These are phyloP conservation scores for Phytophthora podocarpi DNA, from an alignment of 352 stramenopile species.

Conservation along the genomic window DNA sequence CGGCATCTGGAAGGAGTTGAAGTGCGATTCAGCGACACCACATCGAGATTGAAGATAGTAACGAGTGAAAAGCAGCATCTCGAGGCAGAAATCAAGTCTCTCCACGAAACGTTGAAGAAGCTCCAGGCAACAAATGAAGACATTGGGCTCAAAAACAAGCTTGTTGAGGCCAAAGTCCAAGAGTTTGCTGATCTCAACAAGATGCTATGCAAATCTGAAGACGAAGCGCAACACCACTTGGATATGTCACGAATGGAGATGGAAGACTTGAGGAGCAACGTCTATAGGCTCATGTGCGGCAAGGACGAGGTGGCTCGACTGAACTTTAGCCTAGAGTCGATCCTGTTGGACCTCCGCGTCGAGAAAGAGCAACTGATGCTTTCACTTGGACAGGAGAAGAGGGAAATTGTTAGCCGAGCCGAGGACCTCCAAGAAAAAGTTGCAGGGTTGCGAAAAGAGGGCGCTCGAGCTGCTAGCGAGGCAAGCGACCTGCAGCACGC, in stretches of 20 bases:
- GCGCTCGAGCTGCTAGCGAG: constrained; percentile 9
- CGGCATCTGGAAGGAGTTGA: constrained; percentile 49
- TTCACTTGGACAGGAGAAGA: constrained; percentile 30
- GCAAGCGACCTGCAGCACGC: constrained; percentile 27
- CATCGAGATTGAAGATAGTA: constrained; percentile 13
- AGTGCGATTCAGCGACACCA: constrained; percentile 18
- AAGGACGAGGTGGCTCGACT: constrained; percentile 7
- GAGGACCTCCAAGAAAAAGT: constrained; percentile 35
- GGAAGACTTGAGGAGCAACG: constrained; percentile 18
- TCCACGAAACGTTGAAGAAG: constrained; percentile 14
- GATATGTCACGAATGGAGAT: constrained; percentile 16
- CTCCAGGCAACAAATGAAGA: constrained; percentile 24
- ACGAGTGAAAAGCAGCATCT: constrained; percentile 24
- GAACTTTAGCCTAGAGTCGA: constrained; percentile 3
- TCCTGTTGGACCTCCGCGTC: constrained; percentile 9
- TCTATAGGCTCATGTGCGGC: background rate
- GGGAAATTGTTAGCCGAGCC: constrained; percentile 15
- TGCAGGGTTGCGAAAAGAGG: constrained; percentile 26
- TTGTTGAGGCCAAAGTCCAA: constrained; percentile 22
- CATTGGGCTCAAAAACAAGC: constrained; percentile 9
- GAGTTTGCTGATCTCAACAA: constrained; percentile 4
- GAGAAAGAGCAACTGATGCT: constrained; percentile 31
- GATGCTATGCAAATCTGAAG: constrained; percentile 7
- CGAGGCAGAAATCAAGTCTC: constrained; percentile 8
- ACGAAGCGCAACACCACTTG: constrained; percentile 7